phyloP scores from a whole-genome alignment of 2,329 filamentous ascomycete species.

The Dactylellina leptospora region DNA sequence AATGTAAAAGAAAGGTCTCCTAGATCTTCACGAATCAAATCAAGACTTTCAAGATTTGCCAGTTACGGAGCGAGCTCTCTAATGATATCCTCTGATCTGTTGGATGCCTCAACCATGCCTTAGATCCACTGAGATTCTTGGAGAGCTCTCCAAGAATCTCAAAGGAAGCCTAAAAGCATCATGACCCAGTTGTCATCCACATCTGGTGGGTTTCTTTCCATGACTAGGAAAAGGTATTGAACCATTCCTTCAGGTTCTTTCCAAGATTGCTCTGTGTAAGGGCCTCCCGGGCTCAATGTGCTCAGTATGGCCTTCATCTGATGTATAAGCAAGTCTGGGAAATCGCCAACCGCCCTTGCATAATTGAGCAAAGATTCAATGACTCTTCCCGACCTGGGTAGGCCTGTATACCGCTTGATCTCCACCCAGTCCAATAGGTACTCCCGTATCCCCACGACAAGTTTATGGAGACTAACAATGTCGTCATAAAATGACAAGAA shows the following conservation, averaged over 20 bases:
- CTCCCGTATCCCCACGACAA: not conserved
- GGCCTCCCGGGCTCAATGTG: not conserved
- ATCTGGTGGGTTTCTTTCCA: not conserved
- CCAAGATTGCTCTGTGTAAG: not conserved
- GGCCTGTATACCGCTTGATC: not conserved
- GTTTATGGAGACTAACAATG: not conserved
- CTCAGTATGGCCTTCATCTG: not conserved
- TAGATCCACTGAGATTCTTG: conserved; percentile 6
- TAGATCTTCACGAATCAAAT: not conserved
- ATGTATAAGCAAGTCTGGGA: not conserved
- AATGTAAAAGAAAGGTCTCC: not conserved
- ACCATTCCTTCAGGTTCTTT: conserved; percentile 1
- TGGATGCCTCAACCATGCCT: not conserved
- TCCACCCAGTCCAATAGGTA: not conserved
- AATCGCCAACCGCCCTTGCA: not conserved
- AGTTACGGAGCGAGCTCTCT: not conserved
- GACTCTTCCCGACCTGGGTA: not conserved
- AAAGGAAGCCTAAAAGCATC: conserved; percentile 4
- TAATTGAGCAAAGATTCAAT: not conserved
- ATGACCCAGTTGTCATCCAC: conserved; percentile 31
- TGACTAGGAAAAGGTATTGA: conserved; percentile 17
- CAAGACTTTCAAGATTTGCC: not conserved
- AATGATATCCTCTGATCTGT: not conserved
- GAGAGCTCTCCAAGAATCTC: not conserved
- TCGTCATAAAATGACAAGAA: conserved; percentile 16